phyloP scores from a whole-genome alignment of 192 early-diverging fungal species.

The Coemansia sp. region DNA sequence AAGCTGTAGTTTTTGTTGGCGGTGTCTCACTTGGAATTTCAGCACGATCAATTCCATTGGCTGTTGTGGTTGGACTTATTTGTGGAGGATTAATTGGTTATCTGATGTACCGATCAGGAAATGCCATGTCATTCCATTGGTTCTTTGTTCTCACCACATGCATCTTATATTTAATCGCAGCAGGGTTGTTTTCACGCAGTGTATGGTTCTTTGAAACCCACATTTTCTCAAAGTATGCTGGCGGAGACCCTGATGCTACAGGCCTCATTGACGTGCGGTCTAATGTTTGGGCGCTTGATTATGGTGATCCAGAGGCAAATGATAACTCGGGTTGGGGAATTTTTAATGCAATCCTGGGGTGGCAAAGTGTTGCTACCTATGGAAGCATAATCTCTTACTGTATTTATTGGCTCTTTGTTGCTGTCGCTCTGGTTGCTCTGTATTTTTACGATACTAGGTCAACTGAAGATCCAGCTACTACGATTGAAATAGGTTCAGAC shows the following conservation, averaged over 20 bases:
- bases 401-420: slow-evolving; percentile 72
- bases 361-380: slow-evolving; percentile 71
- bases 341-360: slow-evolving; percentile 75
- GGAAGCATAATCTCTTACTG: slow-evolving; percentile 76
- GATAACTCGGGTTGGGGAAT: slow-evolving; percentile 63
- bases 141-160: slow-evolving; percentile 76
- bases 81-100: slow-evolving; percentile 69
- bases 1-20: slow-evolving; percentile 86
- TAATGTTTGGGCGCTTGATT: slow-evolving; percentile 62
- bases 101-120: slow-evolving; percentile 71
- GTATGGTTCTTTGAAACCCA: slow-evolving; percentile 69
- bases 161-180: slow-evolving; percentile 76
- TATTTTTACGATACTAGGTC: slow-evolving; percentile 28
- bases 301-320: slow-evolving; percentile 62
- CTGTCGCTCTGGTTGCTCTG: slow-evolving; percentile 47
- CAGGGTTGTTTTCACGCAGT: slow-evolving; percentile 71
- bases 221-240: slow-evolving; percentile 65
- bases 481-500: background rate
- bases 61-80: slow-evolving; percentile 70
- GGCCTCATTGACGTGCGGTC: slow-evolving; percentile 58
- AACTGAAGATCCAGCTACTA: background rate
- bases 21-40: slow-evolving; percentile 71
- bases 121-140: slow-evolving; percentile 66
- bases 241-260: slow-evolving; percentile 63
- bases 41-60: slow-evolving; percentile 74